Conservation (phyloP, 768 basidiomycete species). For the Pulveroboletus sp. region DNA sequence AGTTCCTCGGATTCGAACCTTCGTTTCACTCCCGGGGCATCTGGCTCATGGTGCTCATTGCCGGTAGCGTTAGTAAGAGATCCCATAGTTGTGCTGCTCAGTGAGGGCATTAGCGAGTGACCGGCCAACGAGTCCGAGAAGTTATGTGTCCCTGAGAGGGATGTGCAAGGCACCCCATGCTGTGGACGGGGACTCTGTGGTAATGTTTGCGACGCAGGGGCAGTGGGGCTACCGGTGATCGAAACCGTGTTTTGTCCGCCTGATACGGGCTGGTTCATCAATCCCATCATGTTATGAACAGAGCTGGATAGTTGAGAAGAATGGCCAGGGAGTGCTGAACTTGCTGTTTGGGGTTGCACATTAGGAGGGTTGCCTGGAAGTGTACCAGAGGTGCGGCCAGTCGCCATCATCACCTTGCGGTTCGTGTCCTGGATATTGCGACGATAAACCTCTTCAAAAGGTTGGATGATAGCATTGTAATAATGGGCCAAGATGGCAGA, state of each 20-base stretch:
- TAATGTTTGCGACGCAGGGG: slow-evolving; percentile 22
- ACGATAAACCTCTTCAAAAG: slow-evolving; percentile 70
- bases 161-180: slow-evolving; percentile 19
- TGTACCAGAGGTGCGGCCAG: slow-evolving; percentile 31
- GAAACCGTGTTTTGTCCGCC: slow-evolving; percentile 17
- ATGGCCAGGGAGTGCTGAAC: slow-evolving; percentile 8
- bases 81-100: slow-evolving; percentile 10
- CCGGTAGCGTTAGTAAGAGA: slow-evolving; percentile 6
- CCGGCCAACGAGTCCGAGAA: slow-evolving; percentile 23
- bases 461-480: slow-evolving; percentile 58
- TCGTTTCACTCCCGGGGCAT: slow-evolving; percentile 64
- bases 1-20: slow-evolving; percentile 63
- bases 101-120: slow-evolving; percentile 16
- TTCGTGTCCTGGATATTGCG: slow-evolving; percentile 58
- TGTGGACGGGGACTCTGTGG: slow-evolving; percentile 30
- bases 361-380: slow-evolving; percentile 15
- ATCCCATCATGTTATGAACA: slow-evolving; percentile 21
- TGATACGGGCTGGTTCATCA: slow-evolving; percentile 23
- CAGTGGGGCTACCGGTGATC: slow-evolving; percentile 23
- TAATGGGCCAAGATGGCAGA: slow-evolving; percentile 50
- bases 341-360: slow-evolving; percentile 14
- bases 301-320: slow-evolving; percentile 21
- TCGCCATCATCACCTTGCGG: slow-evolving; percentile 45
- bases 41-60: slow-evolving; percentile 46
- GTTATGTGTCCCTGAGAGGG: slow-evolving; percentile 22